These are phyloP conservation scores for Juglanconis oblonga DNA, from an alignment of 2,329 filamentous ascomycete genomes.

Conservation along the genomic window DNA sequence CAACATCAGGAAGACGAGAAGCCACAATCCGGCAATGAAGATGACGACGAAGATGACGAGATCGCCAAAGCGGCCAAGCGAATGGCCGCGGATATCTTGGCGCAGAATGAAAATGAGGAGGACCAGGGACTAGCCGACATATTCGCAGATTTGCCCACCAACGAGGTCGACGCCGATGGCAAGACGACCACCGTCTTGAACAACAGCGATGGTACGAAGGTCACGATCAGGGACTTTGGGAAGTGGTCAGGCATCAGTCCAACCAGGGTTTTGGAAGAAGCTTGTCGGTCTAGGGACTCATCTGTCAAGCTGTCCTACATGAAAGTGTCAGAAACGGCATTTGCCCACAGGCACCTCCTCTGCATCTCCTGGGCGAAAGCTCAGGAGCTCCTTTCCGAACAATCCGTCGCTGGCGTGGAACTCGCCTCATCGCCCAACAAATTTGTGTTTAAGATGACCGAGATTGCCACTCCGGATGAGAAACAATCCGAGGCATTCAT, in stretches of 20 bases:
- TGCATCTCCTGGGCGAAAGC: conserved; percentile 76
- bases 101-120: conserved; percentile 53
- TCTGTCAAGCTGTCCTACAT: conserved; percentile 65
- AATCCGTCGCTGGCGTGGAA: conserved; percentile 42
- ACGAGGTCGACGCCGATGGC: conserved; percentile 56
- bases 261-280: conserved; percentile 75
- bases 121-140: conserved; percentile 49
- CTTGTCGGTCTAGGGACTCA: conserved; percentile 78
- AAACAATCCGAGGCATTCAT: conserved; percentile 86
- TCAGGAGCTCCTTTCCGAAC: conserved; percentile 47
- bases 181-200: conserved; percentile 56
- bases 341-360: conserved; percentile 73
- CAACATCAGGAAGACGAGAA: conserved; percentile 19
- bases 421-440: conserved; percentile 44
- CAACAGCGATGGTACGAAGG: conserved; percentile 47
- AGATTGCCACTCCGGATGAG: conserved; percentile 68
- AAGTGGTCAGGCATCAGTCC: conserved; percentile 77
- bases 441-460: conserved; percentile 70
- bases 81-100: conserved; percentile 58
- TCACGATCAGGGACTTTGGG: conserved; percentile 78
- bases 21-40: conserved; percentile 23
- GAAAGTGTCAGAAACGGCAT: conserved; percentile 68
- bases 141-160: conserved; percentile 59
- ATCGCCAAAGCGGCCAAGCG: conserved; percentile 55
- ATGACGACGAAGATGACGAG: conserved; percentile 37